Evolutionary conservation across 495 filamentous ascomycete species (phyloP).

Genomic region (Apodospora peruviana): DNA sequence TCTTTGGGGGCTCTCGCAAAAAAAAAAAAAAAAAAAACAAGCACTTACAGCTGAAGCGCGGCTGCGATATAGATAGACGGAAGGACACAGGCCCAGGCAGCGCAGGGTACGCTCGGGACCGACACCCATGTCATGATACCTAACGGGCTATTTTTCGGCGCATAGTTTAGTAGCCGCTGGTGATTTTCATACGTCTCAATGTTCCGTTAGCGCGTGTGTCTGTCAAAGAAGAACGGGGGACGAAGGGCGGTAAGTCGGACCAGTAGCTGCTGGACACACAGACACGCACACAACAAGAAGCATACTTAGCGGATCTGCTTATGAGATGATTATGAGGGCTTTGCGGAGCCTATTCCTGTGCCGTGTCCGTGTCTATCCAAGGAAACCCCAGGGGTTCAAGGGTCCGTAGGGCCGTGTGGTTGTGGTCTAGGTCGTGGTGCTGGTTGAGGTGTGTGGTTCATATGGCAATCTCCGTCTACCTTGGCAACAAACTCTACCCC

Average conservation of each 20-base stretch:
- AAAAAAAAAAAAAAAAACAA: no score
- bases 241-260: neutral
- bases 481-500: constrained; percentile 10
- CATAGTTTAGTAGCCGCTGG: constrained; percentile 10
- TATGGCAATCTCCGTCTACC: constrained; percentile 11
- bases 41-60: no score
- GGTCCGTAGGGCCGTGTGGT: neutral
- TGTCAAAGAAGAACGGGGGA: neutral
- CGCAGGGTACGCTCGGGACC: constrained; percentile 4
- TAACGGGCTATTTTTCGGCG: constrained; percentile 12
- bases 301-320: constrained; percentile 15
- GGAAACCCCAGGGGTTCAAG: neutral
- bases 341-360: constrained; percentile 17
- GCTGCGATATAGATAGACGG: no score
- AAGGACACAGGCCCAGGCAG: no score
- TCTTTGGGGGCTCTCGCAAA: no score
- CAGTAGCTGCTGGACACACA: neutral
- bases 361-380: constrained; percentile 22
- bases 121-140: constrained; percentile 2
- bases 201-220: neutral
- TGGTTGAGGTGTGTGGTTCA: constrained; percentile 3
- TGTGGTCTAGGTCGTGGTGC: neutral
- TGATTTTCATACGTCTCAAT: constrained; percentile 8
- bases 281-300: neutral
- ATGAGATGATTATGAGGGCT: constrained; percentile 27